Percentiles rank a stretch among this genome's conserved stretches.
These are phyloP conservation scores for Globisporangium barbulae DNA, from an alignment of 352 stramenopile genomes.

Conservation along the genomic window DNA sequence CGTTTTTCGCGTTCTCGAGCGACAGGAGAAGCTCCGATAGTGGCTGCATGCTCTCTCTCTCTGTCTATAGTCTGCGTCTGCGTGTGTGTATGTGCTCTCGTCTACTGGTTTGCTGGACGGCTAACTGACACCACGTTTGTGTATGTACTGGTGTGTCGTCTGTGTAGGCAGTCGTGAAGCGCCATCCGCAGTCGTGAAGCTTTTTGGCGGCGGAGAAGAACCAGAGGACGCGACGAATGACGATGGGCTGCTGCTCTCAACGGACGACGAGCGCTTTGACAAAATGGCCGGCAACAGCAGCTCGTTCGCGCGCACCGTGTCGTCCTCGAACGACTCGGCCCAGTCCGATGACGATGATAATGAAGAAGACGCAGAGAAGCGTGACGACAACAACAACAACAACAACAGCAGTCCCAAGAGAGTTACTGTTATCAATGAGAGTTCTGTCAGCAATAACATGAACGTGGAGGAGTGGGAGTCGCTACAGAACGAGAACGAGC, in stretches of 20 bases:
- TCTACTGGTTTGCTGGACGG: not conserved
- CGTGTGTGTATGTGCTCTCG: not conserved
- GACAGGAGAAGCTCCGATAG: not conserved
- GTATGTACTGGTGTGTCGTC: not conserved
- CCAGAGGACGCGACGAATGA: constrained; percentile 14
- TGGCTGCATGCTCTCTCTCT: not conserved
- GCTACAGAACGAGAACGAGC: constrained; percentile 41
- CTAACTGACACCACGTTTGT: not conserved
- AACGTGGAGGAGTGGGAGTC: constrained; percentile 22
- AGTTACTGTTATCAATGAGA: not conserved
- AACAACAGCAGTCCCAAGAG: constrained; percentile 6
- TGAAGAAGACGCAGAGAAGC: not conserved
- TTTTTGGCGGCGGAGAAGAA: constrained; percentile 8
- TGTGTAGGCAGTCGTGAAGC: not conserved
- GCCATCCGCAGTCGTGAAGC: constrained; percentile 1
- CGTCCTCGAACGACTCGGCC: constrained; percentile 23
- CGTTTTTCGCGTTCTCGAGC: not conserved
- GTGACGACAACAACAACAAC: constrained; percentile 11
- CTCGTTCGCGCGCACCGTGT: constrained; percentile 15
- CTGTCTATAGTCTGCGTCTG: not conserved
- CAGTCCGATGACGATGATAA: constrained; percentile 4
- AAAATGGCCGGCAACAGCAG: constrained; percentile 11
- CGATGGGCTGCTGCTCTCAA: constrained; percentile 4
- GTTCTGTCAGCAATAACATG: constrained; percentile 1
- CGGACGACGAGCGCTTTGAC: constrained; percentile 8